These are phyloP conservation scores for Yamadazyma atmosphaerica DNA, from an alignment of 1,139 yeast genomes.

Conservation along the genomic window DNA sequence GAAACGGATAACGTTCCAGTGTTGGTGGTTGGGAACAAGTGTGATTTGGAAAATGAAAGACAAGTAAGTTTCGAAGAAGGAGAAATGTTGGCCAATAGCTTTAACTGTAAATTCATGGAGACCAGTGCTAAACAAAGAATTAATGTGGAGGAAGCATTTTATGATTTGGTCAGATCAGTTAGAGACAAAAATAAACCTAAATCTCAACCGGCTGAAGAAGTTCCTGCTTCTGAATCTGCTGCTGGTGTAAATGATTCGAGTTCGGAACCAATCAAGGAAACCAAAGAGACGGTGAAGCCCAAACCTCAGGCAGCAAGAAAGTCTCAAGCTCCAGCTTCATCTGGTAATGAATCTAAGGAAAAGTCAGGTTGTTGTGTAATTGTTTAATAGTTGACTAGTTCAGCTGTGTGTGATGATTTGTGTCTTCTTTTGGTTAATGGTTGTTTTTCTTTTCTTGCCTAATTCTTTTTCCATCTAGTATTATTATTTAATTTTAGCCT, in stretches of 20 bases:
- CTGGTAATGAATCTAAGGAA: conserved; percentile 31
- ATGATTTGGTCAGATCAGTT: conserved; percentile 67
- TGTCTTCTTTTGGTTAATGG: conserved; percentile 1
- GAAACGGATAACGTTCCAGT: conserved; percentile 74
- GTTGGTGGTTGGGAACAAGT: conserved; percentile 71
- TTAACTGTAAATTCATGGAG: conserved; percentile 82
- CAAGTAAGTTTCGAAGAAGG: conserved; percentile 85
- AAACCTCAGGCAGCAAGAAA: conserved; percentile 15
- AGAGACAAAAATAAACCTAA: conserved; percentile 20
- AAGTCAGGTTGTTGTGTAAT: conserved; percentile 50
- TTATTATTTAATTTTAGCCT: background rate
- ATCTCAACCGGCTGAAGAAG: conserved; percentile 6
- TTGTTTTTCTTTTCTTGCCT: conserved; percentile 2
- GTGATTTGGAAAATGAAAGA: conserved; percentile 64
- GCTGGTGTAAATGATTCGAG: conserved; percentile 8
- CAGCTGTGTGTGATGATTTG: background rate
- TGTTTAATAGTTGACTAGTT: conserved; percentile 30
- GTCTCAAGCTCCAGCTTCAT: conserved; percentile 11
- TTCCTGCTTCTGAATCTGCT: conserved; percentile 11
- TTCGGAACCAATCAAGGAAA: conserved; percentile 7
- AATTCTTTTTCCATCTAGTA: conserved; percentile 2
- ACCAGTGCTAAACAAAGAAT: conserved; percentile 92
- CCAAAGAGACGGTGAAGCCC: conserved; percentile 11
- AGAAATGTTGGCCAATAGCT: conserved; percentile 68
- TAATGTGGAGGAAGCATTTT: conserved; percentile 92